Evolutionary conservation across 73 alveolate genomes (phyloP).

Genomic region (Paramecium primaurelia): DNA sequence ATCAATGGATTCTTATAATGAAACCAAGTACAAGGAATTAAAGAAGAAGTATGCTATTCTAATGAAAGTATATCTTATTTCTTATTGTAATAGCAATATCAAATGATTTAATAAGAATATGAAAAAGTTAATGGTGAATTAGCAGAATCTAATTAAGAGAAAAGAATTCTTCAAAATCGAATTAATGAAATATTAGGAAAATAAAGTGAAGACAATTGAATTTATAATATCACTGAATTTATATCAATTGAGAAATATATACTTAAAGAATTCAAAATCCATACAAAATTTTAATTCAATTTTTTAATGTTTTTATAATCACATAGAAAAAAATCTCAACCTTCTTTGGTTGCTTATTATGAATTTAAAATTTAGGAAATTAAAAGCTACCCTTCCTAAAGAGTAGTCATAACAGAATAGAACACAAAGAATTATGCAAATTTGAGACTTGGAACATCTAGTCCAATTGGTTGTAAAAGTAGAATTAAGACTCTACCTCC

Average conservation of each 20-base stretch:
- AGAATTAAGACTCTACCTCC: constrained; percentile 9
- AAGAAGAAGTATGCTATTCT: constrained; percentile 13
- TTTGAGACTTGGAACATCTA: neutral
- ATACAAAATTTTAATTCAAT: neutral
- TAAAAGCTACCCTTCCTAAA: neutral
- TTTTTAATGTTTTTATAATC: constrained; percentile 1
- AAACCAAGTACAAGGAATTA: neutral
- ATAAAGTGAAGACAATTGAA: neutral
- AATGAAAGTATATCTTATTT: neutral
- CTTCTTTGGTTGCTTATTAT: neutral
- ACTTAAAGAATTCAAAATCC: neutral
- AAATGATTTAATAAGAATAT: neutral
- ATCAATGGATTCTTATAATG: neutral
- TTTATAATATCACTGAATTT: neutral
- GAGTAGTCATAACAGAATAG: neutral
- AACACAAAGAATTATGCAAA: neutral
- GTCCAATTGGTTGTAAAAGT: neutral
- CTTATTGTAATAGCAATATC: neutral
- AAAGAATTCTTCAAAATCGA: neutral
- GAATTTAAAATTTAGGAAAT: neutral
- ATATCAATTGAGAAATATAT: neutral
- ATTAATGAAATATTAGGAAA: constrained; percentile 17
- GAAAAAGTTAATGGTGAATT: constrained; percentile 20
- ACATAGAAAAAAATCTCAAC: neutral
- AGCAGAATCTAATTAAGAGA: neutral